Evolutionary conservation across 2,329 filamentous ascomycete species (phyloP).

Genomic region (Fusarium secorum): DNA sequence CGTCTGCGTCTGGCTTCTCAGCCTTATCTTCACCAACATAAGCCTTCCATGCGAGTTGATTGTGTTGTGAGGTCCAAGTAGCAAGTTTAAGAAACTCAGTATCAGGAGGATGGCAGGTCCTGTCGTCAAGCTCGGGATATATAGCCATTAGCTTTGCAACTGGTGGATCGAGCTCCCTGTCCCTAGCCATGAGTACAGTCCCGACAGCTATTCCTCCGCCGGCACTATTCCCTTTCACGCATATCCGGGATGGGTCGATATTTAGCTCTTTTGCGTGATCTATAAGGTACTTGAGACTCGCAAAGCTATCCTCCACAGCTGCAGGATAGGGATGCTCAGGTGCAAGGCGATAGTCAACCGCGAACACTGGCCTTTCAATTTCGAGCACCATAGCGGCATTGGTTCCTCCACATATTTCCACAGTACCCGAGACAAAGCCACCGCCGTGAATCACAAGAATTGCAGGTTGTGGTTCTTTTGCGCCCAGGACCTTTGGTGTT

Average conservation of each 20-base stretch:
- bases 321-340: conserved; percentile 28
- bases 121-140: conserved; percentile 34
- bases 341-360: conserved; percentile 34
- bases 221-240: conserved; percentile 29
- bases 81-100: conserved; percentile 14
- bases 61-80: conserved; percentile 14
- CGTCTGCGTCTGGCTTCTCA: conserved; percentile 9
- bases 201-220: conserved; percentile 26
- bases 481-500: neutral
- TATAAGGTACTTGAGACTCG: conserved; percentile 19
- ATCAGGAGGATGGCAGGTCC: neutral
- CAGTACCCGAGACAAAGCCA: conserved; percentile 16
- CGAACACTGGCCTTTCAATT: conserved; percentile 24
- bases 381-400: neutral
- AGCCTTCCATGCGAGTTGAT: conserved; percentile 21
- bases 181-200: conserved; percentile 22
- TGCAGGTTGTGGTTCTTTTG: conserved; percentile 16
- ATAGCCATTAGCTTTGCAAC: conserved; percentile 27
- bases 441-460: conserved; percentile 32
- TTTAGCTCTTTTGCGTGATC: conserved; percentile 26
- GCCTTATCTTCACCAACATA: conserved; percentile 35
- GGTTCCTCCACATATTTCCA: conserved; percentile 8
- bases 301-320: conserved; percentile 29
- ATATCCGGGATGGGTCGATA: conserved; percentile 25
- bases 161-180: conserved; percentile 22